Evolutionary conservation across 306 rosid species (phyloP).

Genomic region (Prunus mume): DNA sequence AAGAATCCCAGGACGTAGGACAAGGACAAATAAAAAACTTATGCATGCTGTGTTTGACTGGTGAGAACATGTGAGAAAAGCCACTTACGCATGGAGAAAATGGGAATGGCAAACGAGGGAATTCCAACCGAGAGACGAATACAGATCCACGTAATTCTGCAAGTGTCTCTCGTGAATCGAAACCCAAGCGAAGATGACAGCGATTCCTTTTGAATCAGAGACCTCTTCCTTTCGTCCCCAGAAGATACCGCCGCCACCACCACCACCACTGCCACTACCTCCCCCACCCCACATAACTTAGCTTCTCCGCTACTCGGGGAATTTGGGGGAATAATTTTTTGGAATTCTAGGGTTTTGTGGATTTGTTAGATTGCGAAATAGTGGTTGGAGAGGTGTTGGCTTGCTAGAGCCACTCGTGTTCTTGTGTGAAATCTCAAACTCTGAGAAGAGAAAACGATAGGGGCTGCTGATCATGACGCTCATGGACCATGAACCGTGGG

Average conservation of each 20-base stretch:
- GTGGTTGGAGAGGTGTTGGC: not conserved
- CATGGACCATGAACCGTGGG: not conserved
- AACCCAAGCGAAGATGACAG: constrained; percentile 84
- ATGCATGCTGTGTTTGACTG: not conserved
- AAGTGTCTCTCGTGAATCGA: constrained; percentile 57
- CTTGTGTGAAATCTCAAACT: not conserved
- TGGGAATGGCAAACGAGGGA: constrained; percentile 79
- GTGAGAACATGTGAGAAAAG: not conserved
- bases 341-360: constrained; percentile 1
- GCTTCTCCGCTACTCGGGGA: not conserved
- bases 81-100: constrained; percentile 71
- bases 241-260: constrained; percentile 44
- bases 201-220: constrained; percentile 63
- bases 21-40: not conserved
- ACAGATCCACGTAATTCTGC: constrained; percentile 58
- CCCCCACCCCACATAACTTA: constrained; percentile 42
- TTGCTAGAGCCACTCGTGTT: constrained; percentile 17
- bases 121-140: constrained; percentile 79
- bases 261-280: constrained; percentile 18
- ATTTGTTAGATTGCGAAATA: not conserved
- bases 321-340: not conserved
- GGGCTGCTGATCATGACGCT: not conserved
- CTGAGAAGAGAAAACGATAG: not conserved
- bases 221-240: constrained; percentile 79
- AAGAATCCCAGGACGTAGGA: not conserved